A percentile compares a stretch with the other conserved stretches of the same genome.
These are phyloP conservation scores for Fusarium staphyleae DNA, from an alignment of 2,329 filamentous ascomycete species.

Conservation along the genomic window DNA sequence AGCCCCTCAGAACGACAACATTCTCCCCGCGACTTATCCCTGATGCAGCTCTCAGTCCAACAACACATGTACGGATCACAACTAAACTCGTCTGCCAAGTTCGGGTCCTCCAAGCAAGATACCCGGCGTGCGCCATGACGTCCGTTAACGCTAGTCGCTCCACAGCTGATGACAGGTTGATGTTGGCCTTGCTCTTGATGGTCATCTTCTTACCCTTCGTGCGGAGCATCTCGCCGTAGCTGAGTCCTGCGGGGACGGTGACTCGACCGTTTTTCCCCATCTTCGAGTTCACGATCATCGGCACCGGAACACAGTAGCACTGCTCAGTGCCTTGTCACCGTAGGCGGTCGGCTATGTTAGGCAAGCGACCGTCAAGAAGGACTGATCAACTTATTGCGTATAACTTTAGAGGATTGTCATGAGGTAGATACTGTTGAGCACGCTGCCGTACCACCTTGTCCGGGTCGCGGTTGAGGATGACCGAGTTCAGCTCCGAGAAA, in stretches of 20 bases:
- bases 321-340: constrained; percentile 37
- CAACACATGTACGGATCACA: constrained; percentile 3
- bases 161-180: constrained; percentile 35
- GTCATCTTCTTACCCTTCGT: constrained; percentile 13
- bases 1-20: background rate
- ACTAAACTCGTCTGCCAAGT: constrained; percentile 37
- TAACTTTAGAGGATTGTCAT: constrained; percentile 33
- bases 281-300: constrained; percentile 42
- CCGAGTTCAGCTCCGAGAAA: constrained; percentile 54
- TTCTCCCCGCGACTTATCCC: constrained; percentile 3
- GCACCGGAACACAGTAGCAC: constrained; percentile 48
- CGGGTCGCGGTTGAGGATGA: constrained; percentile 51
- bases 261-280: constrained; percentile 44
- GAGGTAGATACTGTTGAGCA: constrained; percentile 43
- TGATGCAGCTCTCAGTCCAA: background rate
- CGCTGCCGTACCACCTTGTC: constrained; percentile 45
- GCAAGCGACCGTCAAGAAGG: constrained; percentile 37
- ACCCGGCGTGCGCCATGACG: constrained; percentile 41
- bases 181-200: constrained; percentile 20
- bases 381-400: constrained; percentile 39
- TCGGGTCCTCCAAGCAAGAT: constrained; percentile 42
- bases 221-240: constrained; percentile 42
- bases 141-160: constrained; percentile 38
- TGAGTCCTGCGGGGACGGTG: constrained; percentile 45
- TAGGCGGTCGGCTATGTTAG: constrained; percentile 39